Conservation (phyloP, 768 basidiomycete species). For the Ephemerocybe angulata region DNA sequence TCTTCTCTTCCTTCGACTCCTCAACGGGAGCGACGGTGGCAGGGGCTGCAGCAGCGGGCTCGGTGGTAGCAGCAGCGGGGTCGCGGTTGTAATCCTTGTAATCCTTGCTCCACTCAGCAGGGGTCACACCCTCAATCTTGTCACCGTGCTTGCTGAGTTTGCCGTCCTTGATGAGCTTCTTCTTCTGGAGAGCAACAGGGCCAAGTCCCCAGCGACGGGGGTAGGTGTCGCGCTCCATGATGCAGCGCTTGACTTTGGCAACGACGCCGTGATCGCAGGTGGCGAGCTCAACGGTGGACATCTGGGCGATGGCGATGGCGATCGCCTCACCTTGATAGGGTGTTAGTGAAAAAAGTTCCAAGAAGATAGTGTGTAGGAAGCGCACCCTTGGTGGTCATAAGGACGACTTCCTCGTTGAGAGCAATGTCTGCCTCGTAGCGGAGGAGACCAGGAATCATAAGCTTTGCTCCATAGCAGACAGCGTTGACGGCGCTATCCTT, state of each 20-base stretch:
- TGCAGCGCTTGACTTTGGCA: constrained; percentile 97
- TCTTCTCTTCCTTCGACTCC: constrained; percentile 21
- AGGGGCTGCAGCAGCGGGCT: constrained; percentile 19
- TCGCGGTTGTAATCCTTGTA: constrained; percentile 92
- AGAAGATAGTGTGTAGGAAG: constrained; percentile 4
- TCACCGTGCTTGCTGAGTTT: constrained; percentile 95
- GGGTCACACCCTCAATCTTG: constrained; percentile 82
- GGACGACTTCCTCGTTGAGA: constrained; percentile 90
- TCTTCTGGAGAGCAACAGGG: constrained; percentile 95
- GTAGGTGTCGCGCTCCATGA: constrained; percentile 99
- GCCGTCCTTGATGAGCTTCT: constrained; percentile 97
- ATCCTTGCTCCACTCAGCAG: constrained; percentile 85
- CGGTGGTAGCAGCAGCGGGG: constrained; percentile 20
- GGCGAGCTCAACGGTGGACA: constrained; percentile 97
- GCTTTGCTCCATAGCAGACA: constrained; percentile 98
- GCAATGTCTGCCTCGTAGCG: constrained; percentile 96
- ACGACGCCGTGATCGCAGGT: constrained; percentile 99
- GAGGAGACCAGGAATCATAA: constrained; percentile 98
- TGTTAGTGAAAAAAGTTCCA: constrained; percentile 7
- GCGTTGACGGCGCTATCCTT: constrained; percentile 99
- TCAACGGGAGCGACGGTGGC: constrained; percentile 15
- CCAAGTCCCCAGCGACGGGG: constrained; percentile 98
- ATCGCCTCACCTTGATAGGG: constrained; percentile 74
- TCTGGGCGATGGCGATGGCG: constrained; percentile 91
- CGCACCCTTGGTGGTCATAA: constrained; percentile 97